Base-by-base conservation (phyloP, 176 grass and related monocot genomes). In the Urochloa ruziziensis region DNA sequence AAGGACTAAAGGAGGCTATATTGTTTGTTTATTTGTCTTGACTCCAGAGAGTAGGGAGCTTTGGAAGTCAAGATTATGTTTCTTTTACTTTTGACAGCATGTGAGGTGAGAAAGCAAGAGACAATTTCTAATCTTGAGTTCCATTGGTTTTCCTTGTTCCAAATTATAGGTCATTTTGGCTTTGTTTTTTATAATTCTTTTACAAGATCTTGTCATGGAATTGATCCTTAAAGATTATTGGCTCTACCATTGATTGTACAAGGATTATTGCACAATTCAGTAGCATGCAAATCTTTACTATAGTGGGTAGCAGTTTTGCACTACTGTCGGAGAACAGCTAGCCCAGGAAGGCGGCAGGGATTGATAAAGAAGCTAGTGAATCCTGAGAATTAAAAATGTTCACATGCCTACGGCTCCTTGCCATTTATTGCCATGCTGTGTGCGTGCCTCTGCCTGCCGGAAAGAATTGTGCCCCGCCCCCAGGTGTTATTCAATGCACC, bases 21-120 rank as follows among this genome's bases (percentile, higher is more conserved):
- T 57, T 17, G 19, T 81, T 81, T 48, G 17, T 36, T 68, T 68
- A 37, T 59, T 66, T 56, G 60, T 34, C 57, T 15, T 42, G 63
- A 56, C 56, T 86, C 63, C 72, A 6, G 83, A 40, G 62, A 28
- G 40, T 89, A 89, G 88, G 63, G 44, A 73, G 62, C 71, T 76
- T 89, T 62, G 15, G 36, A 77, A 73, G 72, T 86, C 73, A 72
- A 81, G 25, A 90, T 17, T 77, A 77, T 10, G 37, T 59, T 85
- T 81, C 24, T 68, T 24, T 23, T 49, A 35, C 44, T 79, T 24
- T 74, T 74, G 4, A 74, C 47, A 74, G 17, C 71, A 53, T 53
- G 87, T 25, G 76, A 84, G 36, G 39, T 52, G 27, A 66, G 10
- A 70, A 52, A 48, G 46, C 34, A 17, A 35, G 39, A 34, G 4